Percentiles rank a stretch among this genome's conserved stretches.
Conservation (phyloP, 805 yeast species). For the Saccharomycopsis sp. region DNA sequence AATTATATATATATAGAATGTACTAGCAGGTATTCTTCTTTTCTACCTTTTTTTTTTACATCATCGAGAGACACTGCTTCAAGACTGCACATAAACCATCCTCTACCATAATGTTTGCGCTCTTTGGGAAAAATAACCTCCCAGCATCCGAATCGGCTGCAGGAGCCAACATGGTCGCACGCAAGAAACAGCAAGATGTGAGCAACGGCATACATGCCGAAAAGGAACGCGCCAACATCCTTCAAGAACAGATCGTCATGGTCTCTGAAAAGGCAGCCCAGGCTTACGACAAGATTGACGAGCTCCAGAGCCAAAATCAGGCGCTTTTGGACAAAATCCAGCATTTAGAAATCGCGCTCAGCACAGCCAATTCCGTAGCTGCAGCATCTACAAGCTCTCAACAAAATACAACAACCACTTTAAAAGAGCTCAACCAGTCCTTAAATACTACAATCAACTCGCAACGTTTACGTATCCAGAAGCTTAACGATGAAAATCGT, state of each 20-base stretch:
- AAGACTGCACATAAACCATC: too few species aligned
- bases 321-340: conserved; percentile 15
- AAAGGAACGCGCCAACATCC: conserved; percentile 20
- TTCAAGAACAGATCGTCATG: conserved; percentile 20
- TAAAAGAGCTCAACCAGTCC: not conserved
- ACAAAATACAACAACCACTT: not conserved
- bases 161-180: not conserved
- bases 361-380: not conserved
- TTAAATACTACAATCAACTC: not conserved
- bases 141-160: not conserved
- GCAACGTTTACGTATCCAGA: not conserved
- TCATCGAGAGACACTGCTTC: not conserved
- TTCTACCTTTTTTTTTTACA: not conserved
- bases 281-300: conserved; percentile 21
- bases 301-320: conserved; percentile 15
- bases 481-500: conserved; percentile 4
- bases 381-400: not conserved
- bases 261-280: conserved; percentile 20
- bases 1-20: not conserved
- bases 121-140: not conserved
- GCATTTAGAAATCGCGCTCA: conserved; percentile 10
- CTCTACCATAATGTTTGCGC: not conserved
- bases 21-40: not conserved
- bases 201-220: conserved; percentile 18
- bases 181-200: not conserved